Base-by-base conservation (phyloP, 140 eudicot species). In the Oenanthe javanica region DNA sequence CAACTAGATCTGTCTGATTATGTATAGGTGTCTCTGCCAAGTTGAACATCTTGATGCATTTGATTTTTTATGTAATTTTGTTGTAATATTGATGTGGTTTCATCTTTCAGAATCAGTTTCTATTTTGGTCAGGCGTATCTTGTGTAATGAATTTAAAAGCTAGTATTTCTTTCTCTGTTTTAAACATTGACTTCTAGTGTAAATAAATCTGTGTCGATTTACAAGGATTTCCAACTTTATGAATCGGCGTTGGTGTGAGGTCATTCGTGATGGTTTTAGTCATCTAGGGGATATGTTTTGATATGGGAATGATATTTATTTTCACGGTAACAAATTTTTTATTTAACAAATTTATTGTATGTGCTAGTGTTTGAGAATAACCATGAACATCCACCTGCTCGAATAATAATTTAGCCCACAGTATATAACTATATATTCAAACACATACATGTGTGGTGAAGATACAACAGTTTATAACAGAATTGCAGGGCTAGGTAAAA, bases 1-100 rank as follows among this genome's bases (percentile, higher is more conserved):
- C 91, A 93, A 81, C 85, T 84, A 81, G 98, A 92, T 90, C 81
- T 94, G 63, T 79, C 82, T 1, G 91, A 92, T 50, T 92, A 90
- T 84, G 49, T 86, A 77, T 88, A 82, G 87, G 71, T 72, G 2
- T 69, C 45, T 25, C 45, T 70, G n/a, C n/a, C 36, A 9, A 15
- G 49, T 78, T 77, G 71, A 36, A 6, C 47, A 54, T 78, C 40
- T 43, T 43, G 73, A 59, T 23, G 48, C 69, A 9, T 45, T 77
- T 11, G 69, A 52, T 51, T 38, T 77, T 18, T 1, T 15, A 48
- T 36, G 25, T 45, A 31, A 78, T 57, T 78, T 46, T 23, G 9
- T 78, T 78, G 59, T 78, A 61, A 47, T 13, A 42, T 25, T 78
- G n/a, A 46, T 61, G 50, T 40, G 14, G 8, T 47, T 78, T 78